Evolutionary conservation across 2,329 filamentous ascomycete genomes (phyloP).

Genomic region (Alternaria triticimaculans): DNA sequence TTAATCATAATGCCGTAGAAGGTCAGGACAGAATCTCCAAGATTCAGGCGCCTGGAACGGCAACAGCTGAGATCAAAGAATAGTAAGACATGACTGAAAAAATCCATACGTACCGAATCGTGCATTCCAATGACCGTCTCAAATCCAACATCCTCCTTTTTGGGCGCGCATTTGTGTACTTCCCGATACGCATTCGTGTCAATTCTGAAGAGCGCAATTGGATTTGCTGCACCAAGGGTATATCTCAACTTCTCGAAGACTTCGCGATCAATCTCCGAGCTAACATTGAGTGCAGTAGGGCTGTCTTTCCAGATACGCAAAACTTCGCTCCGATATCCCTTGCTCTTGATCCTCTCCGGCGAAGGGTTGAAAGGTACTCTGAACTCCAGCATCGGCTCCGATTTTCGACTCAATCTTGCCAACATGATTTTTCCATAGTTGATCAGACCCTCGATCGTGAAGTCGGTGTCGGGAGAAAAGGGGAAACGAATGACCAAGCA

Average conservation of each 20-base stretch:
- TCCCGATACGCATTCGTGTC: slow-evolving; percentile 64
- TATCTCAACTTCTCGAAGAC: slow-evolving; percentile 67
- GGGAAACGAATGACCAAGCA: slow-evolving; percentile 74
- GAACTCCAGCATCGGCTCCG: slow-evolving; percentile 68
- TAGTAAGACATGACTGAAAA: neutral
- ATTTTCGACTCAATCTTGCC: slow-evolving; percentile 47
- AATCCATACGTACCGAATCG: slow-evolving; percentile 62
- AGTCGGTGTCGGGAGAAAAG: slow-evolving; percentile 47
- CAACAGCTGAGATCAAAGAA: neutral
- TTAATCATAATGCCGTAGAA: neutral
- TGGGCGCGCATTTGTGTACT: slow-evolving; percentile 67
- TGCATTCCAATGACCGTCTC: slow-evolving; percentile 72
- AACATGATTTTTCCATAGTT: slow-evolving; percentile 42
- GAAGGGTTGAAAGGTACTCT: slow-evolving; percentile 70
- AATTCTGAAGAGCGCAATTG: slow-evolving; percentile 72
- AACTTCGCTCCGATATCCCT: slow-evolving; percentile 65
- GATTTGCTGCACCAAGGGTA: slow-evolving; percentile 71
- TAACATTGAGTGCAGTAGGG: slow-evolving; percentile 56
- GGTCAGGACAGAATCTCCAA: neutral
- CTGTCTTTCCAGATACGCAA: slow-evolving; percentile 71
- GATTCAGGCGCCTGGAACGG: neutral
- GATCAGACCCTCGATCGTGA: slow-evolving; percentile 41
- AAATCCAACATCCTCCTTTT: slow-evolving; percentile 64
- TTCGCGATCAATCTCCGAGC: slow-evolving; percentile 56
- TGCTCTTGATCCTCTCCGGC: slow-evolving; percentile 62